A percentile compares a stretch with the other conserved stretches of the same genome.
These are phyloP conservation scores for Penicillium rolfsii DNA, from an alignment of 2,329 filamentous ascomycete species.

Conservation along the genomic window DNA sequence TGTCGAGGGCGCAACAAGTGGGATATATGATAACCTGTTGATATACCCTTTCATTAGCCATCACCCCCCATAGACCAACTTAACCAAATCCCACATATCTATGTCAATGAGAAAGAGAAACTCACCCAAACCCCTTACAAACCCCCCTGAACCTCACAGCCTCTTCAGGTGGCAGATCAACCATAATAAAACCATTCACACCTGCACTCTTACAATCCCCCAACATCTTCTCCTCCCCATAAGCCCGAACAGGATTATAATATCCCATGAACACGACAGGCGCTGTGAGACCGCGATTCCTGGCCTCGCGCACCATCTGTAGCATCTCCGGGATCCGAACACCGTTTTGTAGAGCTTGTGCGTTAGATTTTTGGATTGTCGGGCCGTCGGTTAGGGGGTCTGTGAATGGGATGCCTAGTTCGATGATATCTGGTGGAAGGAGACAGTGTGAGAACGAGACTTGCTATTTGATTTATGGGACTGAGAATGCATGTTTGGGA, in stretches of 20 bases:
- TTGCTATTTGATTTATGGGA: too few species aligned
- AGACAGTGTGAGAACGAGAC: too few species aligned
- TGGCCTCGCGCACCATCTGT: constrained; percentile 78
- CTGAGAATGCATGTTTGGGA: neutral
- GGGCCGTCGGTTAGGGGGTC: constrained; percentile 95
- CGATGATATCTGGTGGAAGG: constrained; percentile 72
- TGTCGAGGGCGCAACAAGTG: constrained; percentile 87
- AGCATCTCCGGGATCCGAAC: constrained; percentile 78
- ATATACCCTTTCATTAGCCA: neutral
- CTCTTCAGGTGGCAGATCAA: constrained; percentile 20
- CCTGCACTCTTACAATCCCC: constrained; percentile 68
- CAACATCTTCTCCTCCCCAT: constrained; percentile 84
- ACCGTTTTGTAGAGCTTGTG: constrained; percentile 79
- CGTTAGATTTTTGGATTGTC: constrained; percentile 92
- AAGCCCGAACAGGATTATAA: constrained; percentile 90
- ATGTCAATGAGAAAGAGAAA: neutral
- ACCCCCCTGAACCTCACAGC: constrained; percentile 74
- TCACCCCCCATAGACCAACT: neutral
- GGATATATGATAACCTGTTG: constrained; percentile 70
- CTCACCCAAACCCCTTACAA: constrained; percentile 75
- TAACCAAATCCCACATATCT: neutral
- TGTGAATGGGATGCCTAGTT: constrained; percentile 92
- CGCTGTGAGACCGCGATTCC: constrained; percentile 71
- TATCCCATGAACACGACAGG: constrained; percentile 96
- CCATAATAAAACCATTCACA: constrained; percentile 24